phyloP scores from a whole-genome alignment of 352 stramenopile species.

The Phytophthora citricola region DNA sequence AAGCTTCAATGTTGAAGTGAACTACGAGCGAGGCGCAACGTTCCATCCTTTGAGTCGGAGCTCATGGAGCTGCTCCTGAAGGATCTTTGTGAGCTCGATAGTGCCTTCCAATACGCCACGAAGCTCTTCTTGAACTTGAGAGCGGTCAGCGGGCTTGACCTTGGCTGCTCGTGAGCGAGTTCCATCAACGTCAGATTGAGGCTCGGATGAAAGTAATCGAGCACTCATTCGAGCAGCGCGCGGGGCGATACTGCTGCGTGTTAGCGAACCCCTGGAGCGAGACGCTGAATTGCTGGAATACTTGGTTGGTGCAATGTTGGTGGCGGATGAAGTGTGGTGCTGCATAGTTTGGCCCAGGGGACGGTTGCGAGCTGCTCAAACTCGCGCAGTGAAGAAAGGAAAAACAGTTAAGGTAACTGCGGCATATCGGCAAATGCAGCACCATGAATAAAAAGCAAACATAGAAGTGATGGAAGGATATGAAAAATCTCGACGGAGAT shows the following conservation, averaged over 20 bases:
- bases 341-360: constrained; percentile 56
- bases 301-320: constrained; percentile 5
- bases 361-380: constrained; percentile 75
- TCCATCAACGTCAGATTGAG: constrained; percentile 14
- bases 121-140: constrained; percentile 77
- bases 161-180: constrained; percentile 18
- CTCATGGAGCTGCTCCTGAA: constrained; percentile 81
- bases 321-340: constrained; percentile 9
- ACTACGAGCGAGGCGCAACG: constrained; percentile 40
- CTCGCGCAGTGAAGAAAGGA: constrained; percentile 59
- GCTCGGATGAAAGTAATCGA: constrained; percentile 15
- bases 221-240: constrained; percentile 11
- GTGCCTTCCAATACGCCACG: constrained; percentile 66
- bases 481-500: constrained; percentile 79
- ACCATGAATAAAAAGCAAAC: constrained; percentile 2
- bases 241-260: constrained; percentile 12
- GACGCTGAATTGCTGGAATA: neutral
- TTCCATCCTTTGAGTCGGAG: constrained; percentile 86
- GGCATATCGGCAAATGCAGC: neutral
- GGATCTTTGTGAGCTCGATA: constrained; percentile 73
- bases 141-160: constrained; percentile 49
- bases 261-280: constrained; percentile 3
- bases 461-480: constrained; percentile 51
- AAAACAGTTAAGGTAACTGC: constrained; percentile 50
- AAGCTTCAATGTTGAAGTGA: constrained; percentile 3